Base-by-base conservation (phyloP, 208 protist genomes). In the Vickermania spadyakhi region DNA sequence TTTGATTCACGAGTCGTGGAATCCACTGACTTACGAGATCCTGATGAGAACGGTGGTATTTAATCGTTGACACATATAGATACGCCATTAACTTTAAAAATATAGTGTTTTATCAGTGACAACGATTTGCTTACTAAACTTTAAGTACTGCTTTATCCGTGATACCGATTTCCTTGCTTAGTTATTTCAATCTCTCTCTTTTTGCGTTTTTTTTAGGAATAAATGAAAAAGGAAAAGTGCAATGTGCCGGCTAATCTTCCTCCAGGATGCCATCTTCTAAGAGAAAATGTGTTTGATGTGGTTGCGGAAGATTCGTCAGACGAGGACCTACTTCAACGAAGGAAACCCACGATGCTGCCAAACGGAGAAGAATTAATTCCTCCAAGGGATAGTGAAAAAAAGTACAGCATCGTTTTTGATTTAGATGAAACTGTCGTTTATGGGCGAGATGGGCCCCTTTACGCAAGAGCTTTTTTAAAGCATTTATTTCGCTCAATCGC, bases 391-490 rank as follows among this genome's bases (percentile, higher is more conserved):
- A 58, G 69, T n/a, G 76, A 78, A 36, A 70, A 66, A 56, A 74
- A 73, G 54, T 96, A 93, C 76, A 93, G 83, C 2, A 56, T 96
- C 14, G 89, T 96, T 26, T 77, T 96, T 36, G 89, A 96, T 62
- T 70, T 96, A 2, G 89, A 96, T 66, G 89, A 96, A 64, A 96
- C 89, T 2, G 80, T 96, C 5, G 81, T 96, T n/a, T 96, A 94
- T 70, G 86, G 84, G 3, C 77, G 89, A 14, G 81, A 94, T 26
- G 89, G 89, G 26, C 86, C 84, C 2, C 73, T 96, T 26, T 92
- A 93, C 62, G 78, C 84, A 26, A 80, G 89, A 13, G 78, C 86
- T 3, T 86, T 89, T 55, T 62, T 93, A 11, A 77, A 79, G 25
- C 80, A 93, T 41, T 67, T 94, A 1, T 75, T 96, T 25, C 65